Evolutionary conservation across 2,329 filamentous ascomycete species (phyloP).

Genomic region (Talaromyces sp.): DNA sequence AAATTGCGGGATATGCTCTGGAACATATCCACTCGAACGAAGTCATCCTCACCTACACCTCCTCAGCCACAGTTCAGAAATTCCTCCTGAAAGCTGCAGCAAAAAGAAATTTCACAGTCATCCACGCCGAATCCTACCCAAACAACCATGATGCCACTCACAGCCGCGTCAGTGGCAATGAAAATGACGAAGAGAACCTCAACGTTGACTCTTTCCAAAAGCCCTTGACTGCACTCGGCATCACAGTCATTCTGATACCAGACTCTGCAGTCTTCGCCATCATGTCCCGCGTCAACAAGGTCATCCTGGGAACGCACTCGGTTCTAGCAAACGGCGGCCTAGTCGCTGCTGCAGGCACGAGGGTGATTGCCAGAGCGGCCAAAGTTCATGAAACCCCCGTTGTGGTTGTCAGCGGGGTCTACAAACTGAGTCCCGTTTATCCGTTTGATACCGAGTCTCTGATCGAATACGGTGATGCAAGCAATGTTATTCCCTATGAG

Average conservation of each 20-base stretch:
- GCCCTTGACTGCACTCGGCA: conserved; percentile 69
- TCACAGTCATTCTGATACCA: conserved; percentile 76
- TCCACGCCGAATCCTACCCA: conserved; percentile 70
- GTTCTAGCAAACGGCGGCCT: conserved; percentile 86
- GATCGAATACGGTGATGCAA: conserved; percentile 81
- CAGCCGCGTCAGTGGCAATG: conserved; percentile 54
- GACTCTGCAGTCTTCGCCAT: conserved; percentile 85
- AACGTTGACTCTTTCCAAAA: conserved; percentile 61
- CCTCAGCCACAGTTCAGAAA: conserved; percentile 78
- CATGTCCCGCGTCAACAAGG: conserved; percentile 93
- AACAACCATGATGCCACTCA: conserved; percentile 64
- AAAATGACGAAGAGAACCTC: conserved; percentile 44
- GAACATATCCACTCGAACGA: conserved; percentile 93
- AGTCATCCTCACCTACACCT: conserved; percentile 82
- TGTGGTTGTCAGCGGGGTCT: conserved; percentile 83
- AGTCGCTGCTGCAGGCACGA: conserved; percentile 77
- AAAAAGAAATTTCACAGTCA: conserved; percentile 86
- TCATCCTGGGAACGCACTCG: conserved; percentile 81
- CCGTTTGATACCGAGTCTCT: conserved; percentile 76
- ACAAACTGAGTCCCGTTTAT: conserved; percentile 88
- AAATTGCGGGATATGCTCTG: conserved; percentile 81
- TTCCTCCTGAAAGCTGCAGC: conserved; percentile 83
- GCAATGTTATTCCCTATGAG: conserved; percentile 69
- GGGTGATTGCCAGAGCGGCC: conserved; percentile 77
- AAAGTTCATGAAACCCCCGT: conserved; percentile 78